These are phyloP conservation scores for Ophiostoma ips DNA, from an alignment of 2,329 filamentous ascomycete genomes.

Conservation along the genomic window DNA sequence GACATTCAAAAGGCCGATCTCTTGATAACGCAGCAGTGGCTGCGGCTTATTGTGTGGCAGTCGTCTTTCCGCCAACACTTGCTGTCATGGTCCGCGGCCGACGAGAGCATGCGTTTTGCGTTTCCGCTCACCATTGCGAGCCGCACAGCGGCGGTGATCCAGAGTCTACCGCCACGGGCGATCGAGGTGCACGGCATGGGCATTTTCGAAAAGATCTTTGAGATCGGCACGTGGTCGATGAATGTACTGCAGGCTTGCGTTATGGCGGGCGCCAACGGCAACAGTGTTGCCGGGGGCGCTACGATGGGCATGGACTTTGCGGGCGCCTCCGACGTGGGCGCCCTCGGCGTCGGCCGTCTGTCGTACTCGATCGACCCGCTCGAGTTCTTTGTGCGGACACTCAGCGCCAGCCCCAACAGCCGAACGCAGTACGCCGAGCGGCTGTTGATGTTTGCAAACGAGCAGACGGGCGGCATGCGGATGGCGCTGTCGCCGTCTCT, in stretches of 20 bases:
- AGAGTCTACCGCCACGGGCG: slow-evolving; percentile 25
- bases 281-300: slow-evolving; percentile 10
- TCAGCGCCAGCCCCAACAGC: slow-evolving; percentile 30
- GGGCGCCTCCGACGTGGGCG: slow-evolving; percentile 19
- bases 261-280: slow-evolving; percentile 12
- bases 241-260: slow-evolving; percentile 28
- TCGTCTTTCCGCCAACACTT: slow-evolving; percentile 52
- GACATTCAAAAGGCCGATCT: slow-evolving; percentile 57
- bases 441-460: slow-evolving; percentile 26
- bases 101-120: slow-evolving; percentile 46
- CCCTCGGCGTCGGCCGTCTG: slow-evolving; percentile 20
- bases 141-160: slow-evolving; percentile 34
- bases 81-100: slow-evolving; percentile 42
- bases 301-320: slow-evolving; percentile 20
- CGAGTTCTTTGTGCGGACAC: slow-evolving; percentile 29
- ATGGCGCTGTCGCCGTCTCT: slow-evolving; percentile 19
- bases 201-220: slow-evolving; percentile 36
- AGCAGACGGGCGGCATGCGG: slow-evolving; percentile 25
- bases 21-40: slow-evolving; percentile 56
- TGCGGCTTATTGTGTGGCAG: slow-evolving; percentile 59
- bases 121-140: slow-evolving; percentile 49
- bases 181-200: slow-evolving; percentile 36
- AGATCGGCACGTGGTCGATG: slow-evolving; percentile 31
- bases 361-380: slow-evolving; percentile 26
- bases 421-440: slow-evolving; percentile 29